These are phyloP conservation scores for Allomyces macrogynus DNA, from an alignment of 192 early-diverging fungal species.

Conservation along the genomic window DNA sequence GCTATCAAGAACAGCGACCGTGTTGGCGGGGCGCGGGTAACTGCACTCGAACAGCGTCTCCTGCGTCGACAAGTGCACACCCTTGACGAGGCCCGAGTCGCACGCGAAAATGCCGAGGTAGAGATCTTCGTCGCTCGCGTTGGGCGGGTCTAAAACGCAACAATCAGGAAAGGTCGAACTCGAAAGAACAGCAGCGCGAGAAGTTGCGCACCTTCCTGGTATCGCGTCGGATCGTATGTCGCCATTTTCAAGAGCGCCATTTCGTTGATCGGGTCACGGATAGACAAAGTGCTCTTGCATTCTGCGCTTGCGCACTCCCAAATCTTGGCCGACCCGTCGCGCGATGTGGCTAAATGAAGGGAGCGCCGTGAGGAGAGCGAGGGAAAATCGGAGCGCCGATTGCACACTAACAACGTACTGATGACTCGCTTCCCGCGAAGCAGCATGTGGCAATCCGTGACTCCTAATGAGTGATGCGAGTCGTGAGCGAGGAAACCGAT, in stretches of 20 bases:
- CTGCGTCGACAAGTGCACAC: not conserved
- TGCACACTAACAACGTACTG: not conserved
- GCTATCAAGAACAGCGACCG: not conserved
- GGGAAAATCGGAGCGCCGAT: too few relatives aligned
- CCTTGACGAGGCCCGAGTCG: not conserved
- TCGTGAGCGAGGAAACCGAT: not conserved
- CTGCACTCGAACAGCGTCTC: not conserved
- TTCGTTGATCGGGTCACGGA: not conserved
- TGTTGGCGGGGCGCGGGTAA: not conserved
- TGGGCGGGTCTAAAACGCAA: too few relatives aligned
- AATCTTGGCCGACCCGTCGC: not conserved
- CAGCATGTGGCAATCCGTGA: not conserved
- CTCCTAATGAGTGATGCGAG: not conserved
- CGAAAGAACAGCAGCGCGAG: too few relatives aligned
- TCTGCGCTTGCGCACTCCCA: not conserved
- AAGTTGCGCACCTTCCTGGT: too few relatives aligned
- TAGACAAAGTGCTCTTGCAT: not conserved
- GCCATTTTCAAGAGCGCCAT: not conserved
- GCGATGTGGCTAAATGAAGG: not conserved
- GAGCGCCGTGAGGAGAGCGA: too few relatives aligned
- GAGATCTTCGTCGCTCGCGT: not conserved
- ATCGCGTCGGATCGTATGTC: not conserved
- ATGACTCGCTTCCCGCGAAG: not conserved
- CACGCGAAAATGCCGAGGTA: not conserved
- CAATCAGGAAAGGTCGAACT: too few relatives aligned